Conservation (phyloP, 495 filamentous ascomycete genomes). For the Aspergillus sparsus region DNA sequence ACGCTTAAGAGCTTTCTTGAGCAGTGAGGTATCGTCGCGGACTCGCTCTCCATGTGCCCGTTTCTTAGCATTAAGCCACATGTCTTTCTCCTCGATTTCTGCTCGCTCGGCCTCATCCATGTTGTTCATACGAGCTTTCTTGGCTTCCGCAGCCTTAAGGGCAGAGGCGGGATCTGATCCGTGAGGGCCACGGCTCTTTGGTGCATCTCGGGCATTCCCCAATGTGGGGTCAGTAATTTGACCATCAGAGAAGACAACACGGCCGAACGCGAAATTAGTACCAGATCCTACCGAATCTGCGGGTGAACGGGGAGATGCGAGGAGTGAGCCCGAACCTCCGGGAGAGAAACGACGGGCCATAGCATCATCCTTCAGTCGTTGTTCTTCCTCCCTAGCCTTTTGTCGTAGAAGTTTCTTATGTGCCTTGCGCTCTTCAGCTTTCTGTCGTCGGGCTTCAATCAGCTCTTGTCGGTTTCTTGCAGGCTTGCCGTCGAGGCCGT, state of each 20-base stretch:
- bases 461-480: slow-evolving; percentile 84
- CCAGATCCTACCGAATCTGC: slow-evolving; percentile 44
- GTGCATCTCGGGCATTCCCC: slow-evolving; percentile 55
- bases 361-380: slow-evolving; percentile 65
- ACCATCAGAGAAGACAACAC: slow-evolving; percentile 84
- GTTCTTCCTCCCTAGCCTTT: slow-evolving; percentile 74
- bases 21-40: slow-evolving; percentile 79
- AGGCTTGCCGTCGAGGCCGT: slow-evolving; percentile 74
- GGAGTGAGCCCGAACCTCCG: slow-evolving; percentile 55
- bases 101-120: slow-evolving; percentile 77
- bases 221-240: slow-evolving; percentile 69
- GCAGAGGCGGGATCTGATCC: slow-evolving; percentile 68
- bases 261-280: slow-evolving; percentile 82
- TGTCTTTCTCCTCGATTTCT: slow-evolving; percentile 87
- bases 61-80: slow-evolving; percentile 89
- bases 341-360: slow-evolving; percentile 58
- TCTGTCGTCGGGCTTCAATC: slow-evolving; percentile 82
- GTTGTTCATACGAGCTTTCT: slow-evolving; percentile 66
- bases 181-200: slow-evolving; percentile 71
- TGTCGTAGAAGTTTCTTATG: slow-evolving; percentile 81
- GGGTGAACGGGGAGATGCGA: slow-evolving; percentile 54
- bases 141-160: slow-evolving; percentile 67
- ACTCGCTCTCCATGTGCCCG: slow-evolving; percentile 88
- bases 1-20: slow-evolving; percentile 94
- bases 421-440: slow-evolving; percentile 79